Evolutionary conservation across 805 yeast species (phyloP), one percentile per base, ranked within the genome.

Genomic region (Pichia heedii): DNA sequence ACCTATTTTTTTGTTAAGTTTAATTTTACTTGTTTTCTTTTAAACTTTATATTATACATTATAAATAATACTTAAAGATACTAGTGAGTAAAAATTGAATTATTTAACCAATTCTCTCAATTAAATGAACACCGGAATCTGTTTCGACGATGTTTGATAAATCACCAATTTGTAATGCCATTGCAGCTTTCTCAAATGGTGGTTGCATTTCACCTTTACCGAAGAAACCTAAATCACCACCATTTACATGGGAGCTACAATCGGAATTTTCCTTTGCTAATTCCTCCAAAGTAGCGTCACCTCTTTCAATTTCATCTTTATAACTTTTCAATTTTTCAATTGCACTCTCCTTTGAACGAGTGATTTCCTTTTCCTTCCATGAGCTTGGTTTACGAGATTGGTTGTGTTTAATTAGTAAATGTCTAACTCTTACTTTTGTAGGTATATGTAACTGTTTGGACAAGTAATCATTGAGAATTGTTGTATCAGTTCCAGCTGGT

Each of bases 121-220:
- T 79, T 49, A 93, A 61, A 57, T 93, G 98, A 40, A 87, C 79
- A 20, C 98, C 98, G 52, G 94, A 82, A 55, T 82, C 94, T 16
- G 89, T 77, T 64, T 88, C 97, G 15, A 93, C 84, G 22, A 88
- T 76, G 36, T 77, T 84, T 56, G 93, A 81, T 37, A 84, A 61
- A 58, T 89, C 93, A 19, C 96, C 96, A 19, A 87, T 80, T 50
- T 84, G 77, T 51, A 93, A 68, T 5, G 66, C 79, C 60, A 84
- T 90, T 2, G 96, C 81, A 2, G 93, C 95, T 47, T 79, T 79
- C 63, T 93, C 98, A 57, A 93, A 93, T 46, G 82, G 67, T 30
- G 96, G 96, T 63, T 93, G 97, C 98, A 93, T 93, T 54, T 82
- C 88, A 33, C 96, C 96, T 48, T 73, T 78, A 21, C 84, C 86